Base-by-base conservation (phyloP, 2,329 filamentous ascomycete species). In the Xylariaceae sp. region DNA sequence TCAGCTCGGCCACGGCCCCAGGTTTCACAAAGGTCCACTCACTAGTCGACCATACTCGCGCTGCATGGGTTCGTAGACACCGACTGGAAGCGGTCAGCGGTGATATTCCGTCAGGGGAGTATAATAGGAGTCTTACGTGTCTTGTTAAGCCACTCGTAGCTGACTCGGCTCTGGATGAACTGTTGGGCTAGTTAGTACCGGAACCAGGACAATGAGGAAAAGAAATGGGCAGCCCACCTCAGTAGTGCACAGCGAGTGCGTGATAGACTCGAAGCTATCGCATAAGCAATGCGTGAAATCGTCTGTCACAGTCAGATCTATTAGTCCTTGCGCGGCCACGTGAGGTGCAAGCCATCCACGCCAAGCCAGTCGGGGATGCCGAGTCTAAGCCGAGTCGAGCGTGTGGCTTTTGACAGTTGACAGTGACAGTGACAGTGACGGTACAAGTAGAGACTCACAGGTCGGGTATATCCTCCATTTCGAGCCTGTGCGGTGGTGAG, bases 381-480 rank as follows among this genome's bases (percentile, higher is more conserved):
- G 48, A 50, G 11, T 13, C 18, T 45, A 51, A 34, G 9, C 49
- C 15, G 37, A 15, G 48, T 10, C 18, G 23, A 23, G 11, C 13
- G 8, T n/a, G 9, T 13, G 42, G 11, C 42, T 30, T 30, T 30
- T 18, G 17, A 18, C 17, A 18, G 17, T 18, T 18, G 17, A 18
- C 17, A 18, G 17, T 18, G n/a, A n/a, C n/a, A n/a, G n/a, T 18
- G 17, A 18, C 17, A 2, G 17, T 18, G 17, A 18, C 17, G 17
- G 17, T 18, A 18, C 17, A 18, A 18, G 17, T 2, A 18, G n/a
- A n/a, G 50, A 30, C 59, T 49, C 1, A 59, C 54, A 97, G 0
- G 93, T 95, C 0, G 94, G 94, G 73, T 96, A 97, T 64, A 97
- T 96, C 74, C 86, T 88, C 92, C 92, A 97, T 71, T 88, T 86